A percentile compares a stretch with the other conserved stretches of the same genome.
Conservation (phyloP, 768 basidiomycete species). For the Epithele typhae region DNA sequence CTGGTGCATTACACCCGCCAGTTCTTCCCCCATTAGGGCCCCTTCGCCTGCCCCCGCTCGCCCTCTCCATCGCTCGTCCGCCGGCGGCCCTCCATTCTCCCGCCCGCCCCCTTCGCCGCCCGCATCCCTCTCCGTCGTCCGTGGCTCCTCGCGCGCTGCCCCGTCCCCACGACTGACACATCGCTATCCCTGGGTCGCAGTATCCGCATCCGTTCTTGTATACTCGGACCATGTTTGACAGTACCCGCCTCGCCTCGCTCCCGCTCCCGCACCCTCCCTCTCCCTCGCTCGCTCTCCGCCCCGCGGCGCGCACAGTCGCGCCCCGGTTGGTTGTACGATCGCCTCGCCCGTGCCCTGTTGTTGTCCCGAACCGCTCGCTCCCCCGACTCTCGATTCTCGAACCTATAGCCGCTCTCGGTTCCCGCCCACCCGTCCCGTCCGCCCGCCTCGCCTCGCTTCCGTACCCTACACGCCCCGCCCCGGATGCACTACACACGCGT, state of each 20-base stretch:
- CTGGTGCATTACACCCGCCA: constrained; percentile 3
- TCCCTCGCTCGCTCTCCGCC: background rate
- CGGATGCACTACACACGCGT: no score
- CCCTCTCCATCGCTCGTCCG: background rate
- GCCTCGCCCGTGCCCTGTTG: constrained; percentile 5
- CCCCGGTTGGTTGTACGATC: constrained; percentile 15
- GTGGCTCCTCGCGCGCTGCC: constrained; percentile 11
- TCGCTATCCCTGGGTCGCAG: constrained; percentile 14
- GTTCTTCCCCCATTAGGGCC: constrained; percentile 1
- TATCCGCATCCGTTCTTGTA: constrained; percentile 15
- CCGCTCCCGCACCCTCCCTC: background rate
- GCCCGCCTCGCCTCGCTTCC: no score
- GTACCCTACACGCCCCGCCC: no score
- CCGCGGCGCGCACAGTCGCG: constrained; percentile 16
- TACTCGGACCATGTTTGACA: constrained; percentile 17
- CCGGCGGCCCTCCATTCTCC: no score
- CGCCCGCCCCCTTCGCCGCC: background rate
- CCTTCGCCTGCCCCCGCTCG: constrained; percentile 4
- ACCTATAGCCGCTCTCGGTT: no score
- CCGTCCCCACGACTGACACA: constrained; percentile 11
- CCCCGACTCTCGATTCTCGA: no score
- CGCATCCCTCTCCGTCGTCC: constrained; percentile 7
- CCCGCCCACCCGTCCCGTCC: no score
- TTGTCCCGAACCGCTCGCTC: constrained; percentile 6
- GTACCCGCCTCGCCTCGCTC: background rate